These are phyloP conservation scores for Saccharomycopsis hybrid DNA, from an alignment of 1,139 yeast genomes.

Conservation along the genomic window DNA sequence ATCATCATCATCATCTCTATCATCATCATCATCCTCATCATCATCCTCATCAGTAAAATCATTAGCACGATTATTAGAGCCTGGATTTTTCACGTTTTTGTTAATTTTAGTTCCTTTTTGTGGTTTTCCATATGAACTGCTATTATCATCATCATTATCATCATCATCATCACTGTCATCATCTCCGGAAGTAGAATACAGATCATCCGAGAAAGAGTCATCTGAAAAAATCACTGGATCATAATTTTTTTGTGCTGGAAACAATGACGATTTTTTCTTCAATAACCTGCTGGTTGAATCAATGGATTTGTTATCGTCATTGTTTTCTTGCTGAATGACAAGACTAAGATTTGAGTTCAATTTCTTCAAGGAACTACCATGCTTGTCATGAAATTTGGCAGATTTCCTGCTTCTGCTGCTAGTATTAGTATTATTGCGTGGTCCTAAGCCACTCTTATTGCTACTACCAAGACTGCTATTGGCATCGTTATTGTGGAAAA, in stretches of 20 bases:
- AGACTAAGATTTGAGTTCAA: not conserved
- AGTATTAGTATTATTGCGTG: not conserved
- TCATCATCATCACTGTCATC: slow-evolving; percentile 6
- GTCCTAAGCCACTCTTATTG: not conserved
- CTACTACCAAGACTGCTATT: not conserved
- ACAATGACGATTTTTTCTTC: slow-evolving; percentile 15
- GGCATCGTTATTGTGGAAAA: too few relatives aligned
- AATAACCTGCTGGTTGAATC: slow-evolving; percentile 13
- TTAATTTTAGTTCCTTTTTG: not conserved
- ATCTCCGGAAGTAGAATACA: slow-evolving; percentile 1
- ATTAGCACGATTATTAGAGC: not conserved
- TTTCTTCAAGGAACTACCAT: not conserved
- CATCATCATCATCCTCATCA: slow-evolving; percentile 1
- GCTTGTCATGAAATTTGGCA: not conserved
- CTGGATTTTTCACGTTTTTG: not conserved
- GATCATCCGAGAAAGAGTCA: slow-evolving; percentile 19
- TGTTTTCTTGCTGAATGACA: not conserved
- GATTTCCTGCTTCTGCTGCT: not conserved
- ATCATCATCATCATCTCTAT: not conserved
- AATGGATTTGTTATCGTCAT: slow-evolving; percentile 3
- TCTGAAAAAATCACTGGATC: slow-evolving; percentile 16
- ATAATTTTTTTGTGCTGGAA: slow-evolving; percentile 8
- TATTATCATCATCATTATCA: slow-evolving; percentile 1
- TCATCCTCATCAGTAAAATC: slow-evolving; percentile 1
- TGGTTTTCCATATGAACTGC: not conserved